Percentiles rank a stretch among this genome's conserved stretches.
These are phyloP conservation scores for Golovinomyces cichoracearum DNA, from an alignment of 2,329 filamentous ascomycete genomes.

Conservation along the genomic window DNA sequence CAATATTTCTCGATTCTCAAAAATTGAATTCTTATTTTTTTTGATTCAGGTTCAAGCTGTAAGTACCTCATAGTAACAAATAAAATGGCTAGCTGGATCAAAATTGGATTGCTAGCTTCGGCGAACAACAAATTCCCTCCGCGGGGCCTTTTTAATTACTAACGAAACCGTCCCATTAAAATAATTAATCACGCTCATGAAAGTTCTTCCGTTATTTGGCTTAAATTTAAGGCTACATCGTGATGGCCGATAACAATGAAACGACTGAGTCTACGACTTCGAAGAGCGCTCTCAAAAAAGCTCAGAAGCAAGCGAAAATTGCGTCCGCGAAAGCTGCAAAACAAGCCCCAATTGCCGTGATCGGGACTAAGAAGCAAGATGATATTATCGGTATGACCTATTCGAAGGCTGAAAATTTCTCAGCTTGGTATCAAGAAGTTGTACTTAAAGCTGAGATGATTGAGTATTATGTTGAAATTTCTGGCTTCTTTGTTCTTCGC, in stretches of 20 bases:
- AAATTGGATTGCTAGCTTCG: too few relatives aligned
- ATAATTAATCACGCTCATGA: too few relatives aligned
- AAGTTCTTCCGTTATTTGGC: too few relatives aligned
- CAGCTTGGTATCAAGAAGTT: slow-evolving; percentile 92
- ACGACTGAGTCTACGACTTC: slow-evolving; percentile 18
- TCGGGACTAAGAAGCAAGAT: slow-evolving; percentile 32
- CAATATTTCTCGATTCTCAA: too few relatives aligned
- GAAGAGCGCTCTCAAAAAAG: slow-evolving; percentile 40
- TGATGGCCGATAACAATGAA: slow-evolving; percentile 10
- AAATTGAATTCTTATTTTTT: too few relatives aligned
- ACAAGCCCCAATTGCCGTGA: slow-evolving; percentile 25
- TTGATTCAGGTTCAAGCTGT: too few relatives aligned
- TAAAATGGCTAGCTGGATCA: too few relatives aligned
- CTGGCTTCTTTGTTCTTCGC: slow-evolving; percentile 88
- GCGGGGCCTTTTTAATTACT: too few relatives aligned
- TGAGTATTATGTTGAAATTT: slow-evolving; percentile 79
- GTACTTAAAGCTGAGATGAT: slow-evolving; percentile 93
- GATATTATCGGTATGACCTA: slow-evolving; percentile 72
- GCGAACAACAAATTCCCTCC: too few relatives aligned
- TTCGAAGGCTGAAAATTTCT: slow-evolving; percentile 63
- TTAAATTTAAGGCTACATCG: too few relatives aligned
- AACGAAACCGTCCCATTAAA: too few relatives aligned
- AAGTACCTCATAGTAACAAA: too few relatives aligned
- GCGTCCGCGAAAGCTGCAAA: slow-evolving; percentile 33
- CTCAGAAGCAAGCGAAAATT: slow-evolving; percentile 35